phyloP scores from a whole-genome alignment of 2,329 filamentous ascomycete genomes.

The Monosporascus sp. region DNA sequence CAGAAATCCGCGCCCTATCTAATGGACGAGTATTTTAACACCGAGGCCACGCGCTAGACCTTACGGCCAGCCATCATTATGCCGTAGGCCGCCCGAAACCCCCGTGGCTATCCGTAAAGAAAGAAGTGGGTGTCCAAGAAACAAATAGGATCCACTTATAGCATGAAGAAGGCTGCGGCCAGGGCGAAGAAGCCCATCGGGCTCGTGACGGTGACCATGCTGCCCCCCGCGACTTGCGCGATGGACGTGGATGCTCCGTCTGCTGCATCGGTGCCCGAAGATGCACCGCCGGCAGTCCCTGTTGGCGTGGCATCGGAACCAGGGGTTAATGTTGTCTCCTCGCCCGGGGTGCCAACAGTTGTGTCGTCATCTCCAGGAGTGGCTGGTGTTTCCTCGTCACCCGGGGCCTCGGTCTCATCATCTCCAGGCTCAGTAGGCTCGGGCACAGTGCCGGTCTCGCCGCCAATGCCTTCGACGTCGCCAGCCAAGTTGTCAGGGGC shows the following conservation, averaged over 20 bases:
- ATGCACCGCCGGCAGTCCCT: neutral
- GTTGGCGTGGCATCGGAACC: neutral
- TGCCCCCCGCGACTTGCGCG: conserved; percentile 11
- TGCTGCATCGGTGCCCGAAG: conserved; percentile 1
- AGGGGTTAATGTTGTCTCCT: neutral
- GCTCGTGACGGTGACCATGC: conserved; percentile 31
- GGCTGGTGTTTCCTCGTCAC: neutral
- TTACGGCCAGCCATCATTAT: neutral
- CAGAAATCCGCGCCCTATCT: no score
- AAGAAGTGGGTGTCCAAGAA: no score
- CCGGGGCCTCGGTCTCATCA: neutral
- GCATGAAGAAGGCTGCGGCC: conserved; percentile 36
- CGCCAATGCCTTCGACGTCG: conserved; percentile 14
- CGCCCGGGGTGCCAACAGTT: neutral
- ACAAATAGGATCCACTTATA: conserved; percentile 20
- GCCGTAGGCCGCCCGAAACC: neutral
- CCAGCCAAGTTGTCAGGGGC: conserved; percentile 27
- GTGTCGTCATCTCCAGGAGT: conserved; percentile 9
- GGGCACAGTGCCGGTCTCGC: conserved; percentile 11
- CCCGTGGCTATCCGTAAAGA: no score
- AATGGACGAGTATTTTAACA: no score
- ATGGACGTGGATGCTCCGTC: conserved; percentile 3
- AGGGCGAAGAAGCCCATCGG: conserved; percentile 37
- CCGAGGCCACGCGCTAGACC: no score
- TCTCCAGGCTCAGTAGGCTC: neutral